Conservation (phyloP, 495 filamentous ascomycete species). For the Saxophila tyrrhenica region DNA sequence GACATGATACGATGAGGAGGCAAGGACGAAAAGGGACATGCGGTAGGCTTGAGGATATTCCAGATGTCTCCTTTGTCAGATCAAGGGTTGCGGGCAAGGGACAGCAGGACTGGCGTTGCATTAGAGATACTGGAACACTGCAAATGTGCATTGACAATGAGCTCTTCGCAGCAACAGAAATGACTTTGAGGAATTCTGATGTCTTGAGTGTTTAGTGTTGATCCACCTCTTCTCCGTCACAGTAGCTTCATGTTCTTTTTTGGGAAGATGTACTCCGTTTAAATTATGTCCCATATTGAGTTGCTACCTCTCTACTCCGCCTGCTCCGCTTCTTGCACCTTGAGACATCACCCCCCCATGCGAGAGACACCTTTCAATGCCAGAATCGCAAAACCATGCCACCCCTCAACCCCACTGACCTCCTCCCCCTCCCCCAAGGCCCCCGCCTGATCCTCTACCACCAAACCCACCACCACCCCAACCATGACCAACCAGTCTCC, state of each 20-base stretch:
- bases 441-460: constrained; percentile 34
- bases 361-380: background rate
- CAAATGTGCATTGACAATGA: background rate
- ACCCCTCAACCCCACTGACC: background rate
- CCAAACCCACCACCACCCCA: constrained; percentile 32
- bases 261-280: too few relatives aligned
- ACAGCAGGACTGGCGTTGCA: background rate
- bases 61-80: background rate
- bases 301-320: too few relatives aligned
- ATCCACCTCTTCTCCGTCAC: too few relatives aligned
- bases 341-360: background rate
- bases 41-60: background rate
- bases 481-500: constrained; percentile 26
- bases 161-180: too few relatives aligned
- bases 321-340: too few relatives aligned
- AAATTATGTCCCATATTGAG: too few relatives aligned
- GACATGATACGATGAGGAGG: background rate
- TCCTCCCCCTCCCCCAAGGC: constrained; percentile 16
- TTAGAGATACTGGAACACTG: background rate
- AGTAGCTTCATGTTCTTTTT: too few relatives aligned
- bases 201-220: too few relatives aligned
- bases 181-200: too few relatives aligned
- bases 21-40: background rate
- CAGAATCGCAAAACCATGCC: background rate
- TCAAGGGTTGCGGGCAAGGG: background rate